phyloP scores from a whole-genome alignment of 768 basidiomycete species.

The Russula sp. region DNA sequence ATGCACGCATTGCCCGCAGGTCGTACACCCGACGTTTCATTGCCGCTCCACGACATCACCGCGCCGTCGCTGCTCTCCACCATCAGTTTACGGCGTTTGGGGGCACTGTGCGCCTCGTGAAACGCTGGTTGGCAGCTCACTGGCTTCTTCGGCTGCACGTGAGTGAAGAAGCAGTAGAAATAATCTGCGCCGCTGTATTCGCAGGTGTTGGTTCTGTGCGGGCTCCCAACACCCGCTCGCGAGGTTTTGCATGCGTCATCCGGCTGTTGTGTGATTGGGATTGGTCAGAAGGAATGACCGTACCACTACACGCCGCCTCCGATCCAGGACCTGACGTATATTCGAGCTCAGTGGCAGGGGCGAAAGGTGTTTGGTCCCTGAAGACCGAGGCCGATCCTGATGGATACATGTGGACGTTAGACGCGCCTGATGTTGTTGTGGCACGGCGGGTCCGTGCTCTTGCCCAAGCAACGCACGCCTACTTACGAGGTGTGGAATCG shows the following conservation, averaged over 20 bases:
- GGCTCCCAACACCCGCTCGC: conserved; percentile 72
- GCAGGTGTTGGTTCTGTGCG: conserved; percentile 49
- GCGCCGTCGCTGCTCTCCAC: conserved; percentile 71
- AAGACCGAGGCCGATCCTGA: conserved; percentile 71
- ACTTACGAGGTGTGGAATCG: conserved; percentile 50
- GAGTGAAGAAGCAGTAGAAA: conserved; percentile 75
- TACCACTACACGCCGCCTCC: conserved; percentile 64
- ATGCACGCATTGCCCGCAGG: conserved; percentile 55
- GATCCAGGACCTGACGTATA: conserved; percentile 25
- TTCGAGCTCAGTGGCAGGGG: conserved; percentile 40
- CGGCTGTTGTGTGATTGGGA: conserved; percentile 77
- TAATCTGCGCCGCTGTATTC: conserved; percentile 80
- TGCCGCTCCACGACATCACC: conserved; percentile 80
- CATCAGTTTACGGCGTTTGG: conserved; percentile 80
- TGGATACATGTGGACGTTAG: conserved; percentile 74
- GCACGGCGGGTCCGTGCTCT: conserved; percentile 70
- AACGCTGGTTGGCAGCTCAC: conserved; percentile 91
- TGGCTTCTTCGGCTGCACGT: conserved; percentile 78
- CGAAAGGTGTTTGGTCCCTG: conserved; percentile 67
- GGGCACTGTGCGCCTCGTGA: conserved; percentile 81
- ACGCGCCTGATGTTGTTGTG: conserved; percentile 64
- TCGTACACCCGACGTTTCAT: conserved; percentile 70
- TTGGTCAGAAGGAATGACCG: conserved; percentile 70
- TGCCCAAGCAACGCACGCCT: conserved; percentile 70
- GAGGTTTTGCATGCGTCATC: conserved; percentile 74